Evolutionary conservation across 495 filamentous ascomycete species (phyloP).

Genomic region (Penicillium waksmanii): DNA sequence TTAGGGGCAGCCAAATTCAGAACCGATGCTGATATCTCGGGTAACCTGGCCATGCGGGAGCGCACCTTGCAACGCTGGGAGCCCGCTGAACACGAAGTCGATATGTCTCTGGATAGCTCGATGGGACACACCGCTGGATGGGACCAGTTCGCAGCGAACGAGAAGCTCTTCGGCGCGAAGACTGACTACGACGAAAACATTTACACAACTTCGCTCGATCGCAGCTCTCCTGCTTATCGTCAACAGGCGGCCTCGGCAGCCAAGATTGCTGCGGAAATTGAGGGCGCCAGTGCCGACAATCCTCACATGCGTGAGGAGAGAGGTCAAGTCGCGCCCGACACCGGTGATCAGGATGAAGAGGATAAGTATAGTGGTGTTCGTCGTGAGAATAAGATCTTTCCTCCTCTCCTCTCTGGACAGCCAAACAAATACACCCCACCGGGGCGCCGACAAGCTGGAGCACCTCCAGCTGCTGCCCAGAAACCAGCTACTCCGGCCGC

Average conservation of each 20-base stretch:
- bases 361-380: conserved; percentile 95
- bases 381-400: conserved; percentile 67
- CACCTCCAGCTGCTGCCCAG: conserved; percentile 64
- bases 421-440: conserved; percentile 89
- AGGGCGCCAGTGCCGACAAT: conserved; percentile 67
- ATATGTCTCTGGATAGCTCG: conserved; percentile 70
- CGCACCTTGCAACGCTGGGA: conserved; percentile 85
- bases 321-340: conserved; percentile 66
- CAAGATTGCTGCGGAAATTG: conserved; percentile 87
- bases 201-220: conserved; percentile 91
- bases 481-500: conserved; percentile 23
- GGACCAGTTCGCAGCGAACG: conserved; percentile 95
- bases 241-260: conserved; percentile 77
- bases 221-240: conserved; percentile 76
- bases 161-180: conserved; percentile 81
- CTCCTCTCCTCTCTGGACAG: conserved; percentile 63
- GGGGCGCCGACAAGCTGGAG: conserved; percentile 76
- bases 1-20: conserved; percentile 58
- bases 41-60: conserved; percentile 67
- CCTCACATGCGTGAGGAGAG: conserved; percentile 88
- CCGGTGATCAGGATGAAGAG: conserved; percentile 82
- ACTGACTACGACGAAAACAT: conserved; percentile 90
- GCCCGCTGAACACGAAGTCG: conserved; percentile 61
- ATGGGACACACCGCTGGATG: conserved; percentile 57
- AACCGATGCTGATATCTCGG: conserved; percentile 89